Conservation (phyloP, 768 basidiomycete genomes). For the Lactarius sp. region DNA sequence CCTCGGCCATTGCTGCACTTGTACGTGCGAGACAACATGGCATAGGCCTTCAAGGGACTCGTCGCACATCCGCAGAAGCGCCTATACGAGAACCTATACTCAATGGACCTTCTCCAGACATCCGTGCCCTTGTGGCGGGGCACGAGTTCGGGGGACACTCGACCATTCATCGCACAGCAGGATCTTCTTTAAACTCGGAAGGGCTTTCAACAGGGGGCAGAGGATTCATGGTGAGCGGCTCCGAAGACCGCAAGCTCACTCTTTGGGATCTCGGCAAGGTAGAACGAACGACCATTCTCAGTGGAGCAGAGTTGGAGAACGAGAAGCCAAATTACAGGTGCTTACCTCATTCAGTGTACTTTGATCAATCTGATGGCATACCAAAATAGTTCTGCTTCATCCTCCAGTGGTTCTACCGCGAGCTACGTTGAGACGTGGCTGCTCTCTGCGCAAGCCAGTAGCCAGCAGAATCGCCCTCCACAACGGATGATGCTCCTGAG, state of each 20-base stretch:
- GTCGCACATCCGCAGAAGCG: conserved; percentile 30
- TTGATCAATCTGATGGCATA: conserved; percentile 8
- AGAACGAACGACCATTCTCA: conserved; percentile 72
- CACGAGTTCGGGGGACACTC: conserved; percentile 73
- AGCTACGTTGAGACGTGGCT: conserved; percentile 64
- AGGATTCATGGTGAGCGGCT: conserved; percentile 83
- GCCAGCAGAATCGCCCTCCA: conserved; percentile 59
- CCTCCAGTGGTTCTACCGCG: conserved; percentile 43
- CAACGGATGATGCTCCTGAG: conserved; percentile 75
- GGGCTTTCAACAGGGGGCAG: conserved; percentile 29
- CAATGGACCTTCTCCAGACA: conserved; percentile 54
- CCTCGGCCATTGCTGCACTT: conserved; percentile 72
- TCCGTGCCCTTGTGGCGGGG: conserved; percentile 66
- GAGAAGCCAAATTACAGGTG: conserved; percentile 80
- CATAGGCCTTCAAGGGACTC: conserved; percentile 22
- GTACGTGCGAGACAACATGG: conserved; percentile 62
- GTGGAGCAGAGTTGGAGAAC: conserved; percentile 68
- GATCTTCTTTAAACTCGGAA: conserved; percentile 24
- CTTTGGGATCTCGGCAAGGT: conserved; percentile 80
- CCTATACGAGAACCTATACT: conserved; percentile 29
- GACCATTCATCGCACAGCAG: conserved; percentile 33
- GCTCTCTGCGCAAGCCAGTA: conserved; percentile 37
- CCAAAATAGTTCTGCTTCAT: conserved; percentile 32
- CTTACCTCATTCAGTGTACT: conserved; percentile 17
- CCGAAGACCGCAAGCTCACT: conserved; percentile 82